Conservation (phyloP, 805 yeast species). For the Pachysolen tannophilus region DNA sequence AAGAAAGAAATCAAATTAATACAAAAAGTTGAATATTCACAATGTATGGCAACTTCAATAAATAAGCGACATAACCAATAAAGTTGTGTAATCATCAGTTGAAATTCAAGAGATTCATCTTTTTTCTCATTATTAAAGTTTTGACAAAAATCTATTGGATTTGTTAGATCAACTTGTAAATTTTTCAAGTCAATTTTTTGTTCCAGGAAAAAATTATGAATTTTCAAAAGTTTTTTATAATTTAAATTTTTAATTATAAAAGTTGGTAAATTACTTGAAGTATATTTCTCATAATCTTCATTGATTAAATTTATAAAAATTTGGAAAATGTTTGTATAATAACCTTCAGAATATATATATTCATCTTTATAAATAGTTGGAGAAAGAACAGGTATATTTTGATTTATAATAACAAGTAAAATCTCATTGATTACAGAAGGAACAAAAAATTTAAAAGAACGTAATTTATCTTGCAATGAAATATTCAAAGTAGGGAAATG, state of each 20-base stretch:
- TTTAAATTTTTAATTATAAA: neutral
- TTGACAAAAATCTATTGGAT: neutral
- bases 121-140: neutral
- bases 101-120: too few species aligned
- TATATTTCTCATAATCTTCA: neutral
- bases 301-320: neutral
- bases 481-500: neutral
- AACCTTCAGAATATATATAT: neutral
- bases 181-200: neutral
- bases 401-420: neutral
- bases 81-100: neutral
- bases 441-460: neutral
- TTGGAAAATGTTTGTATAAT: neutral
- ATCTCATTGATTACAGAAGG: neutral
- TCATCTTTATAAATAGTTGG: neutral
- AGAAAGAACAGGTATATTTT: neutral
- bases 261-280: neutral
- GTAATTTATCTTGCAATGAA: neutral
- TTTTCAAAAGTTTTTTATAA: neutral
- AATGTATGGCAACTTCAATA: neutral
- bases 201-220: neutral
- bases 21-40: neutral
- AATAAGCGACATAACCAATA: neutral
- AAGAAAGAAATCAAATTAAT: neutral
- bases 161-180: neutral